Base-by-base conservation (phyloP, 192 early-diverging fungal species). In the Backusella macrospora region DNA sequence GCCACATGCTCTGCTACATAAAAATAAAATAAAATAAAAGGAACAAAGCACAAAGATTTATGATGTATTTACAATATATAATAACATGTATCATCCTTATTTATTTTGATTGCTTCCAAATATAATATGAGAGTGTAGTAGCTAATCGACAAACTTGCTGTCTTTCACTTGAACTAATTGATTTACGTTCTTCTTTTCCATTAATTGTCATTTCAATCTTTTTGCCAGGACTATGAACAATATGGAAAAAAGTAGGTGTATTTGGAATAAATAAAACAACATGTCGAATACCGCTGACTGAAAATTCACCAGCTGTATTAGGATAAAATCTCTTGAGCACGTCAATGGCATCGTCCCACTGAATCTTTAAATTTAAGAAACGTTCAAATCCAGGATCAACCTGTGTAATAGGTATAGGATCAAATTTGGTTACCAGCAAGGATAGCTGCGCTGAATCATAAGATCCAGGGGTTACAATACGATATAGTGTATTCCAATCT, bases 401-500 rank as follows among this genome's bases (percentile, higher is more conserved):
- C 4, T 18, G 47, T 5, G 38, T 37, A 7, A 72, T 23, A 66
- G 65, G 23, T 8, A 66, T 16, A 8, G 45, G 64, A 14, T 72
- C 37, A 39, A 79, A 74, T 12, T 23, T 43, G 15, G 43, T 49
- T 5, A 59, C 21, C 4, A 59, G 12, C 12, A 23, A 4, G 21
- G 52, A 21, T 12, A 59, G 12, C 7, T 59, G 52, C 1, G 52
- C 52, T 4, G 21, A 23, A 10, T 59, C 52, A 26, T 59, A 59
- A 15, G 42, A 29, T 40, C 66, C 48, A 26, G 55, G 63, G 1
- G 26, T 67, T 5, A 67, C 46, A 72, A 70, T n/a, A 38, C 38
- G 38, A 16, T 71, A 72, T 1, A 75, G 23, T 55, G 68, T 75
- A n/a, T 76, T 75, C 78, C 78, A 80, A 44, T 75, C 71, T 18